Percentiles rank a stretch among this genome's conserved stretches.
Evolutionary conservation across 139 green algal species (phyloP).

Genomic region (Chlamydomonas sp.): DNA sequence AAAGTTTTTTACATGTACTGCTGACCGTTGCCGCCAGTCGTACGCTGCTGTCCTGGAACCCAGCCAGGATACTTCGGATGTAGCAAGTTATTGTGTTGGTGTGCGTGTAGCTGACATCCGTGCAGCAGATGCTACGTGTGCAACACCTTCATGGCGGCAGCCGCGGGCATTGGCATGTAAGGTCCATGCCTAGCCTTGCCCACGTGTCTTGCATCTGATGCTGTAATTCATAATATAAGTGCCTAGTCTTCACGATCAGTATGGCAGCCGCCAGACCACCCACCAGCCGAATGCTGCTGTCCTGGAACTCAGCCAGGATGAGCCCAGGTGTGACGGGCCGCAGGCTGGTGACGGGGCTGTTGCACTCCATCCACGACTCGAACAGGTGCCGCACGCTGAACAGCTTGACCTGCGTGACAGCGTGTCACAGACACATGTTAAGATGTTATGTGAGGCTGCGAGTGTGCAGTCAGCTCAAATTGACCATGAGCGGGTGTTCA

Average conservation of each 20-base stretch:
- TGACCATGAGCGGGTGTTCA: too few relatives aligned
- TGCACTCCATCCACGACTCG: constrained; percentile 55
- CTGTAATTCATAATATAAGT: neutral
- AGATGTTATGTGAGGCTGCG: too few relatives aligned
- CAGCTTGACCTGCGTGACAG: constrained; percentile 33
- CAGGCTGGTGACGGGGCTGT: constrained; percentile 28
- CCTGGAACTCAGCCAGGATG: constrained; percentile 42
- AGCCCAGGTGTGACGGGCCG: constrained; percentile 37
- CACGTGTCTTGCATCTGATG: too few relatives aligned
- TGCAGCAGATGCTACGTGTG: neutral
- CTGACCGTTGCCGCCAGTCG: too few relatives aligned
- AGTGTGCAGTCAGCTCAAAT: too few relatives aligned
- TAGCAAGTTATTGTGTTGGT: too few relatives aligned
- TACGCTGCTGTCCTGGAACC: too few relatives aligned
- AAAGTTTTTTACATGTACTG: too few relatives aligned
- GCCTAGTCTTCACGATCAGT: neutral
- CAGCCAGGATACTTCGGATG: too few relatives aligned
- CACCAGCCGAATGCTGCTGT: constrained; percentile 46
- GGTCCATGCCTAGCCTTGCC: too few relatives aligned
- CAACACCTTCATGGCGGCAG: neutral
- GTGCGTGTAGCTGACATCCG: too few relatives aligned
- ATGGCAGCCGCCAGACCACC: neutral
- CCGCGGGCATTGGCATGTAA: too few relatives aligned
- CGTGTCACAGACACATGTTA: neutral
- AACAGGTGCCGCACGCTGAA: constrained; percentile 38